Conservation (phyloP, 2,329 filamentous ascomycete species). For the Botrytis paeoniae region DNA sequence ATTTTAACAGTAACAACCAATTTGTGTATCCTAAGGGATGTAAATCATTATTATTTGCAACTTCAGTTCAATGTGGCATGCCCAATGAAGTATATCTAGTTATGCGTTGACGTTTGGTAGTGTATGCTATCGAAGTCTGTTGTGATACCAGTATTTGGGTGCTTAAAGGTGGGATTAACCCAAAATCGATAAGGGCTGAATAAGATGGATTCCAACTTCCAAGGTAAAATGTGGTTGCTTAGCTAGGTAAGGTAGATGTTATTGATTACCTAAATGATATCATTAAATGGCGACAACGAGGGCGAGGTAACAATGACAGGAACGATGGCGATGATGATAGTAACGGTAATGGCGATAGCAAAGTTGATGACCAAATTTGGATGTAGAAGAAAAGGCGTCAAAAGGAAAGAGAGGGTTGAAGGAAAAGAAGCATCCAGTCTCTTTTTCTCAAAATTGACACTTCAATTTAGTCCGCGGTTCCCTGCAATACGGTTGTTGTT, state of each 20-base stretch:
- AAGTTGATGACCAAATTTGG: not conserved
- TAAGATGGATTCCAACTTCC: not conserved
- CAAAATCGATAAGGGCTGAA: slow-evolving; percentile 4
- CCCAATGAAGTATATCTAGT: not conserved
- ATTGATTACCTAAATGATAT: not conserved
- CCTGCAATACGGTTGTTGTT: not conserved
- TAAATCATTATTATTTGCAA: not conserved
- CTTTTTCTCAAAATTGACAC: not conserved
- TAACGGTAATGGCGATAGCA: not conserved
- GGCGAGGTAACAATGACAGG: not conserved
- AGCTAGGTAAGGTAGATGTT: not conserved
- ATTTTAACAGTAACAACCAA: not conserved
- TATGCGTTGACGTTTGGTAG: not conserved
- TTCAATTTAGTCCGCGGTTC: not conserved
- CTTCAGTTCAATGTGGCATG: not conserved
- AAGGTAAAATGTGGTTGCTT: not conserved
- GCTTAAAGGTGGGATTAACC: not conserved
- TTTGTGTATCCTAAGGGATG: not conserved
- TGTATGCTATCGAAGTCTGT: not conserved
- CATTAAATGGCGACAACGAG: not conserved
- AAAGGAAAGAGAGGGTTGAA: not conserved
- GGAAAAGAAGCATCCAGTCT: slow-evolving; percentile 2
- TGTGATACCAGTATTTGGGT: not conserved
- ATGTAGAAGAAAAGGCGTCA: not conserved
- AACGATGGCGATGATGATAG: not conserved